These are phyloP conservation scores for Kitagawia praeruptora DNA, from an alignment of 129 eudicot species.

Conservation along the genomic window DNA sequence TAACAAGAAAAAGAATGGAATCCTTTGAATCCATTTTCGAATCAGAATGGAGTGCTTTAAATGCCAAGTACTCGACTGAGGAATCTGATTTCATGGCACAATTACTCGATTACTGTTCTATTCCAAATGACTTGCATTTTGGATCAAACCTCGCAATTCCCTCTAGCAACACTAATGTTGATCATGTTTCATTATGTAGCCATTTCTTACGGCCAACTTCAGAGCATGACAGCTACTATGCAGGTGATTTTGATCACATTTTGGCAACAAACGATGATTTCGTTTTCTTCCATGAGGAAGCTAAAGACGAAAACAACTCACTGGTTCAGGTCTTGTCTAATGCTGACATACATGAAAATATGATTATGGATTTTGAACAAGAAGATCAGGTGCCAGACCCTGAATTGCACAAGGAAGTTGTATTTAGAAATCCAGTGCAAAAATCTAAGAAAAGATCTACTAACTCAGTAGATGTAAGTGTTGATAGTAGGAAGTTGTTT, in stretches of 20 bases:
- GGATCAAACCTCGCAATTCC: background rate
- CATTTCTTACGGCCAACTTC: background rate
- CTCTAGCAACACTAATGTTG: background rate
- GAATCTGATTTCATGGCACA: background rate
- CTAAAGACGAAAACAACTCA: background rate
- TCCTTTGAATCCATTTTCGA: background rate
- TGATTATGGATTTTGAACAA: background rate
- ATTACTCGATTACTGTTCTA: background rate
- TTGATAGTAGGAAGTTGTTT: background rate
- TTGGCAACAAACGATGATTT: background rate
- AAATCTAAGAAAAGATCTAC: constrained; percentile 42
- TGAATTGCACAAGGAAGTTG: background rate
- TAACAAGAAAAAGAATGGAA: background rate
- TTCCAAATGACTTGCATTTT: background rate
- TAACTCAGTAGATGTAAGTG: constrained; percentile 33
- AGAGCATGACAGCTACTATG: background rate
- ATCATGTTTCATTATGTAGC: background rate
- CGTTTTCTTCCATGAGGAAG: background rate
- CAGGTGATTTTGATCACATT: background rate
- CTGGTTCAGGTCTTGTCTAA: background rate
- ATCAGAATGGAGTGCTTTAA: background rate
- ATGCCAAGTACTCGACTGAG: background rate
- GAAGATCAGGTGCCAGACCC: background rate
- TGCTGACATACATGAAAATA: background rate
- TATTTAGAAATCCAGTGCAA: constrained; percentile 4